Percentiles rank a stretch among this genome's conserved stretches.
Evolutionary conservation across 1,284 basidiomycete species (phyloP).

Genomic region (Athelia psychrophila): DNA sequence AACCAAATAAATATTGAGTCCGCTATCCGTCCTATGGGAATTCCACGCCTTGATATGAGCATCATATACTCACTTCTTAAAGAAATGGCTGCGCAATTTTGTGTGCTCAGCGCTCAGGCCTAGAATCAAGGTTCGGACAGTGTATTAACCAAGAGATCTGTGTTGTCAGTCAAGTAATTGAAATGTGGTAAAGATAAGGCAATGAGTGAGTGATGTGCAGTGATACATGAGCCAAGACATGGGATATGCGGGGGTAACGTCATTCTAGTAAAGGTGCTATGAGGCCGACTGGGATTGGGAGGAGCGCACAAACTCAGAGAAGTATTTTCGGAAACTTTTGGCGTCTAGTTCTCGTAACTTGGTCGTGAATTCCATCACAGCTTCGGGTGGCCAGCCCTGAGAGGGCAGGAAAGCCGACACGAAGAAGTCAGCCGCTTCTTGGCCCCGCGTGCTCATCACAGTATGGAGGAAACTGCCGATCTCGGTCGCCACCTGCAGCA

Average conservation of each 20-base stretch:
- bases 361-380: constrained; percentile 76
- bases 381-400: constrained; percentile 81
- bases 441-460: constrained; percentile 74
- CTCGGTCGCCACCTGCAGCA: constrained; percentile 79
- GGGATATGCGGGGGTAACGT: constrained; percentile 11
- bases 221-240: constrained; percentile 8
- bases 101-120: no score
- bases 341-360: constrained; percentile 78
- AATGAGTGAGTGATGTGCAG: not conserved
- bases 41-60: no score
- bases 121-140: no score
- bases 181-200: not conserved
- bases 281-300: constrained; percentile 50
- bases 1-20: no score
- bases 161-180: no score
- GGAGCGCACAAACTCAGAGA: constrained; percentile 78
- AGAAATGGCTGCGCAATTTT: no score
- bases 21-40: no score
- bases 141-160: no score
- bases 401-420: constrained; percentile 81
- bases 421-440: constrained; percentile 86
- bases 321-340: constrained; percentile 88
- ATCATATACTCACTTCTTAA: no score
- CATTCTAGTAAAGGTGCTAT: constrained; percentile 31
- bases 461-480: constrained; percentile 84